Evolutionary conservation across 2,329 filamentous ascomycete genomes (phyloP), one percentile per base, ranked within the genome.

Genomic region (Epichloe brachyelytri): DNA sequence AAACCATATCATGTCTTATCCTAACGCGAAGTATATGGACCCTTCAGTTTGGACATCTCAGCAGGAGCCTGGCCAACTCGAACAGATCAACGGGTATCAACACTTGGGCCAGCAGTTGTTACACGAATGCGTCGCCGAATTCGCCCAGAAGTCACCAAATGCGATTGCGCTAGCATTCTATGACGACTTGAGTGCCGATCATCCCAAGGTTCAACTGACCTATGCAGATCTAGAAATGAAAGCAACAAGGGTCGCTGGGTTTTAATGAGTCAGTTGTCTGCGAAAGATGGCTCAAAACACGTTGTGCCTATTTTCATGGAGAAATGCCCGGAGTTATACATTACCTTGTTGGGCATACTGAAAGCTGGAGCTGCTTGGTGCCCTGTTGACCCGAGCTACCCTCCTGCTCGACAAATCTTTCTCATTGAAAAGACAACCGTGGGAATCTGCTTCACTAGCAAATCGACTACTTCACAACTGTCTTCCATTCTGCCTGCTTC

Each of bases 341-440:
- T 71, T 17, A 62, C 69, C n/a, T 66, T 71, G 22, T 56, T 72
- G 6, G 69, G 63, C 30, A 63, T 68, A 22, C 55, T 73, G 46
- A 72, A 72, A 52, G 64, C 68, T 30, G 70, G 71, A 1, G 65
- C 58, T 19, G 69, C 67, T 1, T 71, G 65, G 62, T 70, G 64
- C 52, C 67, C 68, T 0, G 65, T 71, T 30, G 68, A 71, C 53
- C 60, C 65, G 10, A 64, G 64, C 5, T 68, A 65, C 17, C 67
- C 68, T 15, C 34, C 63, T 11, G 64, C 64, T 48, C 60, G 68
- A 43, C 65, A 65, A n/a, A 66, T 65, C 45, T 64, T 66, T 26
- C 59, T 70, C 3, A 65, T 71, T 36, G 60, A 60, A 15, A 60
- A 65, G 19, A 69, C 66, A 5, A 34, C 60, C 58, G 19, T 58